Evolutionary conservation across 306 rosid species (phyloP).

Genomic region (Cucumis melo): DNA sequence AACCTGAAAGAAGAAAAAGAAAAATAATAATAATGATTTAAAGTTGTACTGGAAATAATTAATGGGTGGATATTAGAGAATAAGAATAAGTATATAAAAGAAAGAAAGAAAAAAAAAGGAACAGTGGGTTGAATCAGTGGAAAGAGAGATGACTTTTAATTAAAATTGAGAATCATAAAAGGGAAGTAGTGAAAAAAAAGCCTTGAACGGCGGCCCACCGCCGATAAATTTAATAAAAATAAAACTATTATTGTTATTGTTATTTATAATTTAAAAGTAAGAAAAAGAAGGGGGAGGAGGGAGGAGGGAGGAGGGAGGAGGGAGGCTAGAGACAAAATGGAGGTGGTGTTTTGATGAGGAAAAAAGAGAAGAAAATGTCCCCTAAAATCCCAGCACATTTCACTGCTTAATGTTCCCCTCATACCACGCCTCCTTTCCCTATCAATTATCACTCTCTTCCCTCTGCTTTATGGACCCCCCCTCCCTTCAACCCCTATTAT

Average conservation of each 20-base stretch:
- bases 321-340: slow-evolving; percentile 36
- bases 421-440: slow-evolving; percentile 45
- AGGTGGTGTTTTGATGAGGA: slow-evolving; percentile 22
- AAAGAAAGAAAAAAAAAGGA: neutral
- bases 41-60: neutral
- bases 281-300: neutral
- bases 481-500: neutral
- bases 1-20: neutral
- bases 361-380: slow-evolving; percentile 40
- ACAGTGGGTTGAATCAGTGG: no score
- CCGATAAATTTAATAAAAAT: neutral
- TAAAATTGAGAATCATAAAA: no score
- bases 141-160: no score
- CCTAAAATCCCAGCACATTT: slow-evolving; percentile 39
- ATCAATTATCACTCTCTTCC: neutral
- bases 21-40: neutral
- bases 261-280: no score
- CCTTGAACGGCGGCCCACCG: slow-evolving; percentile 15
- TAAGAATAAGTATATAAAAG: no score
- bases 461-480: slow-evolving; percentile 8
- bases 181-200: neutral
- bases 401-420: slow-evolving; percentile 36
- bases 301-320: no score
- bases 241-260: neutral
- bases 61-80: neutral